Percentiles rank a stretch among this genome's conserved stretches.
These are phyloP conservation scores for Geosmithia morbida DNA, from an alignment of 2,329 filamentous ascomycete species.

Conservation along the genomic window DNA sequence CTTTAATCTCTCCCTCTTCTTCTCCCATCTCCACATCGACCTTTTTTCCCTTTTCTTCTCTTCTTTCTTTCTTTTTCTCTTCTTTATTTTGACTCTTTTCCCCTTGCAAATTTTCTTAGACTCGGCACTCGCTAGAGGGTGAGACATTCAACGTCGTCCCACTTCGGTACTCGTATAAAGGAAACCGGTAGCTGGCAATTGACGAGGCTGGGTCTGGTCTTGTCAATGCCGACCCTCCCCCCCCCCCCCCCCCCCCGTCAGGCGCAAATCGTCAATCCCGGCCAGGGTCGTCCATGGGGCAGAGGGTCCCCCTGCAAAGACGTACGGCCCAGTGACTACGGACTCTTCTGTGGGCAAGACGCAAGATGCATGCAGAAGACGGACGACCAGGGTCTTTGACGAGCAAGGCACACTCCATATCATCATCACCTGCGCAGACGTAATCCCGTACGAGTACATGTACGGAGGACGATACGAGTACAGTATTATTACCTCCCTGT, in stretches of 20 bases:
- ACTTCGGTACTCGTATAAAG: background rate
- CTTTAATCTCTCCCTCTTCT: background rate
- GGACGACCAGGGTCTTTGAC: background rate
- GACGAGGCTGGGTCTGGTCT: background rate
- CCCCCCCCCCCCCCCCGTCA: background rate
- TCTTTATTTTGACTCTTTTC: too few relatives aligned
- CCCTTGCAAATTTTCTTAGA: background rate
- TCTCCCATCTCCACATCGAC: background rate
- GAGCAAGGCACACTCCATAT: too few relatives aligned
- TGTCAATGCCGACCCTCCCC: background rate
- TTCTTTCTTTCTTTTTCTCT: too few relatives aligned
- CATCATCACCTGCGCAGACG: too few relatives aligned
- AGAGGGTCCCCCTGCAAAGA: too few relatives aligned
- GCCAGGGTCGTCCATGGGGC: background rate
- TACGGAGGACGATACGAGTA: background rate
- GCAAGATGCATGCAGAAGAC: background rate
- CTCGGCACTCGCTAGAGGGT: background rate
- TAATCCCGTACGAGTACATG: background rate
- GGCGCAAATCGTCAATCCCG: background rate
- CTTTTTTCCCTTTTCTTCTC: too few relatives aligned
- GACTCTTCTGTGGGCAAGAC: background rate
- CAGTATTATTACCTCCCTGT: background rate
- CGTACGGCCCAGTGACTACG: too few relatives aligned
- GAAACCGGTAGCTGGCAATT: background rate
- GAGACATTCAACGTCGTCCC: background rate